A percentile compares a stretch with the other conserved stretches of the same genome.
phyloP scores from a whole-genome alignment of 1,139 yeast species.

The Protomyces macrosporus region DNA sequence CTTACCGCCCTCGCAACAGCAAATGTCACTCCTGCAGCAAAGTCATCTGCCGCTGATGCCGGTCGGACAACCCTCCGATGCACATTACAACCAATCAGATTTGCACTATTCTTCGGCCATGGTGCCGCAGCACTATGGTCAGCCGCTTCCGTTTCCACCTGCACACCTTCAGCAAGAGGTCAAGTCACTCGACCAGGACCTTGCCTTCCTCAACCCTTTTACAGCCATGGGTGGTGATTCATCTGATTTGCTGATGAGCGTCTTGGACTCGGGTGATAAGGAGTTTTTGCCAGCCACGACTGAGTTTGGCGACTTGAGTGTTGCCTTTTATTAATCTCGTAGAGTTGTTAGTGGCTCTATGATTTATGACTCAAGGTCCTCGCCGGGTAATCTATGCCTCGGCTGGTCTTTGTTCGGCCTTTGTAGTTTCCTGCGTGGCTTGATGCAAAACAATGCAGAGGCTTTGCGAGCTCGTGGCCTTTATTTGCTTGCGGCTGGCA shows the following conservation, averaged over 20 bases:
- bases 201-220: background rate
- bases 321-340: background rate
- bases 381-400: too few species aligned
- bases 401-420: too few species aligned
- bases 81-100: too few species aligned
- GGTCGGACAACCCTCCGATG: background rate
- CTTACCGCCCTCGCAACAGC: background rate
- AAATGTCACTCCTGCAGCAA: too few species aligned
- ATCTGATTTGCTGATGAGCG: slow-evolving; percentile 4
- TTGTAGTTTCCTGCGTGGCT: too few species aligned
- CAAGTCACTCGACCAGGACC: background rate
- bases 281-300: slow-evolving; percentile 8
- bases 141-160: background rate
- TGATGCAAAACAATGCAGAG: too few species aligned
- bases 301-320: background rate
- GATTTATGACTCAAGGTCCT: too few species aligned
- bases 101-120: background rate
- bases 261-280: slow-evolving; percentile 16
- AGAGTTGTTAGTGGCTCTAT: too few species aligned
- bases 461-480: too few species aligned
- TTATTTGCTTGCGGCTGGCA: too few species aligned
- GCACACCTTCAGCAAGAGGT: background rate
- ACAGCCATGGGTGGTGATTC: background rate
- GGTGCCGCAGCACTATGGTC: background rate
- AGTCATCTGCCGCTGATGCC: background rate